Evolutionary conservation across 768 basidiomycete species (phyloP).

Genomic region (Butyriboletus loyo): DNA sequence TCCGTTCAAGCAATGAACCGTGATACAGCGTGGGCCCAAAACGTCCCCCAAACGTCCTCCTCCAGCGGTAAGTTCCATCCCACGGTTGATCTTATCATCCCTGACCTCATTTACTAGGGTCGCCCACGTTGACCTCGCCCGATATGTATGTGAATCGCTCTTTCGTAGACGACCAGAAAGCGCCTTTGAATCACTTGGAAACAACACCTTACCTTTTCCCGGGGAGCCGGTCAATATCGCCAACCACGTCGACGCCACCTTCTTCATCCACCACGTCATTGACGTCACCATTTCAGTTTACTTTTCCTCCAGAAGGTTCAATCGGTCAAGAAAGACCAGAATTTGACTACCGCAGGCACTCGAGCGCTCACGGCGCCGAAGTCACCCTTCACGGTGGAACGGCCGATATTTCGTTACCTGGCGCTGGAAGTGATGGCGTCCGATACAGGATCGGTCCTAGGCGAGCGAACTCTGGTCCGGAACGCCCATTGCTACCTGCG

Average conservation of each 20-base stretch:
- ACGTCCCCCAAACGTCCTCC: slow-evolving; percentile 30
- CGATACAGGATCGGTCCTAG: slow-evolving; percentile 57
- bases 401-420: slow-evolving; percentile 61
- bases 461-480: slow-evolving; percentile 46
- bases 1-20: slow-evolving; percentile 34
- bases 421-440: slow-evolving; percentile 50
- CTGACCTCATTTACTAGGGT: slow-evolving; percentile 47
- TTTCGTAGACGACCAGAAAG: slow-evolving; percentile 56
- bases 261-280: slow-evolving; percentile 61
- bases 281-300: slow-evolving; percentile 65
- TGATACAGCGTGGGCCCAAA: slow-evolving; percentile 30
- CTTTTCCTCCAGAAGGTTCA: slow-evolving; percentile 52
- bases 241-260: slow-evolving; percentile 57
- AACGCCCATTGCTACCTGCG: slow-evolving; percentile 46
- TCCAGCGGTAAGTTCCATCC: slow-evolving; percentile 29
- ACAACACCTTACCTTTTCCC: slow-evolving; percentile 58
- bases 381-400: slow-evolving; percentile 73
- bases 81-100: slow-evolving; percentile 27
- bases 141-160: slow-evolving; percentile 50
- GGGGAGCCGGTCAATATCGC: slow-evolving; percentile 70
- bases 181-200: slow-evolving; percentile 48
- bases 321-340: slow-evolving; percentile 56
- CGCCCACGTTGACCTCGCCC: slow-evolving; percentile 47
- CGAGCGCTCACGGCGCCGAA: slow-evolving; percentile 51
- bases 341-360: slow-evolving; percentile 63